Conservation (phyloP, 2,329 filamentous ascomycete genomes). For the Trichoderma atroviride region DNA sequence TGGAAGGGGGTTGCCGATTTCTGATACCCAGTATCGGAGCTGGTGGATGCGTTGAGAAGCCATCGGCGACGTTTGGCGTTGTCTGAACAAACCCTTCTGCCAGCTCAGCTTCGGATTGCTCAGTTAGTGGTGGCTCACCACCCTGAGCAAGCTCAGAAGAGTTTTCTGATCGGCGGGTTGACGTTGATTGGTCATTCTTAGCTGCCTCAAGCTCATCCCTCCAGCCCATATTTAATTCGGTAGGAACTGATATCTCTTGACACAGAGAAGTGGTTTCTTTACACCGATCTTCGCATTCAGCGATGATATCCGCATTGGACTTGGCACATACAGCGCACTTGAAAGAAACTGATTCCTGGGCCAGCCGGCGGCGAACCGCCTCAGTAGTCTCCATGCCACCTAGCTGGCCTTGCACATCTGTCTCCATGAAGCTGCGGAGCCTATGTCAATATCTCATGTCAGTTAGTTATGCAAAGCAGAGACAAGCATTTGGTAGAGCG, state of each 20-base stretch:
- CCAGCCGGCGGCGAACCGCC: slow-evolving; percentile 68
- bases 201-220: slow-evolving; percentile 66
- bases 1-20: not conserved
- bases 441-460: slow-evolving; percentile 32
- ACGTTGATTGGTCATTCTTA: not conserved
- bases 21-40: not conserved
- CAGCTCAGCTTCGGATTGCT: slow-evolving; percentile 50
- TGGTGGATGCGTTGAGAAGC: not conserved
- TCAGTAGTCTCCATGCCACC: slow-evolving; percentile 82
- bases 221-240: slow-evolving; percentile 67
- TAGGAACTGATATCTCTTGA: slow-evolving; percentile 53
- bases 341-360: slow-evolving; percentile 66
- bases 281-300: slow-evolving; percentile 66
- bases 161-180: not conserved
- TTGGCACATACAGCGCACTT: slow-evolving; percentile 71
- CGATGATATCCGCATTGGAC: slow-evolving; percentile 73
- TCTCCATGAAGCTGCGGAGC: slow-evolving; percentile 91
- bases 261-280: slow-evolving; percentile 39
- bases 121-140: slow-evolving; percentile 47
- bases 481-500: not conserved
- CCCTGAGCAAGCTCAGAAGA: slow-evolving; percentile 24
- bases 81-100: slow-evolving; percentile 60
- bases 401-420: slow-evolving; percentile 81
- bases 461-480: slow-evolving; percentile 7
- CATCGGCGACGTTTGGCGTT: not conserved